Evolutionary conservation across 164 flowering plant genomes (phyloP).

Genomic region (Aristolochia fimbriata): DNA sequence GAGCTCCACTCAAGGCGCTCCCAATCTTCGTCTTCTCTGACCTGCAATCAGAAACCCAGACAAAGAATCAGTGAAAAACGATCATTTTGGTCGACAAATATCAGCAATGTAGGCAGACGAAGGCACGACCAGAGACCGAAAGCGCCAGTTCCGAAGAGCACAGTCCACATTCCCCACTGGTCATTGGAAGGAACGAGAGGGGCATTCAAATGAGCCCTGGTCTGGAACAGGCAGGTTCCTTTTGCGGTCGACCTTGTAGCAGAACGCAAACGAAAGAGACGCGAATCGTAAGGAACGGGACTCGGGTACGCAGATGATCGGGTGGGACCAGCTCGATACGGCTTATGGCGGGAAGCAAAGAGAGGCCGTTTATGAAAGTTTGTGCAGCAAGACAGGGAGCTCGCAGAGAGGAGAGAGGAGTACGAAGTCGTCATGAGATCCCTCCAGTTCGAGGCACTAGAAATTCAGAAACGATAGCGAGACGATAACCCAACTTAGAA

Average conservation of each 20-base stretch:
- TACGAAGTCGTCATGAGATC: too few relatives aligned
- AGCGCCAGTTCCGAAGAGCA: slow-evolving; percentile 70
- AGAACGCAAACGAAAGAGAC: background rate
- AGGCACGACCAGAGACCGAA: slow-evolving; percentile 65
- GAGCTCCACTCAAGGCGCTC: slow-evolving; percentile 58
- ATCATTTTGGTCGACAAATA: background rate
- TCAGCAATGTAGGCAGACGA: background rate
- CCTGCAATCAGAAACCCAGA: slow-evolving; percentile 26
- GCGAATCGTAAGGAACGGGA: background rate
- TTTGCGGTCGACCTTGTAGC: background rate
- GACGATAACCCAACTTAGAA: too few relatives aligned
- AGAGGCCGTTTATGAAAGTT: too few relatives aligned
- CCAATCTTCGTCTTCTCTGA: slow-evolving; percentile 85
- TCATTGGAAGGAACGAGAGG: slow-evolving; percentile 74
- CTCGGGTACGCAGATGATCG: background rate
- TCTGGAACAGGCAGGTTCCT: background rate
- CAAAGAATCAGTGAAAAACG: background rate
- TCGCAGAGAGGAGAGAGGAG: too few relatives aligned
- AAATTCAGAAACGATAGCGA: too few relatives aligned
- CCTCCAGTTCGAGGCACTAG: too few relatives aligned
- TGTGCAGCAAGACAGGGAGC: too few relatives aligned
- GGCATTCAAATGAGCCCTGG: background rate
- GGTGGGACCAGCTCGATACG: background rate
- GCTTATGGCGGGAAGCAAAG: background rate
- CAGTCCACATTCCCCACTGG: slow-evolving; percentile 93